Base-by-base conservation (phyloP, 2,329 filamentous ascomycete genomes). In the Ramularia endophylla region DNA sequence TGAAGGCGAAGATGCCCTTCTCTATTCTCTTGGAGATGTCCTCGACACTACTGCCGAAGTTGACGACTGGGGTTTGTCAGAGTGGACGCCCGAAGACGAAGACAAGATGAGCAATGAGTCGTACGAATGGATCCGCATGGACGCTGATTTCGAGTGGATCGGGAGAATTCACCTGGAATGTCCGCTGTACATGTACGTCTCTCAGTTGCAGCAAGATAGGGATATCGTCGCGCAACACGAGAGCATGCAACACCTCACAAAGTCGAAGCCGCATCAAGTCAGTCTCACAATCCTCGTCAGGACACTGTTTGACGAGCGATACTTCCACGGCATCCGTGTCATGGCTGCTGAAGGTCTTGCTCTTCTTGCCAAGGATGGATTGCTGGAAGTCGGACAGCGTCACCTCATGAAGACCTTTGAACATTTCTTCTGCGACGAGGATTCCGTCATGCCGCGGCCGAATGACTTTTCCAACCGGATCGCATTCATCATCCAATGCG, bases 141-240 rank as follows among this genome's bases (percentile, higher is more conserved):
- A 98, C 63, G 89, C 90, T 12, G 94, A 98, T 65, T 97, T 97
- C 53, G 92, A 98, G 63, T 98, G 92, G 92, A 82, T 95, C 43
- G 92, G 85, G 65, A 83, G 83, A 52, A 85, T 94, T 64, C 81
- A 83, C 46, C 69, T 83, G 36, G 83, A 82, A 49, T 87, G 95
- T 75, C 87, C 87, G 33, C 80, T 87, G 4, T 97, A 97, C 71
- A 98, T 98, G 94, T 95, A 92, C 61, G 80, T 95, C 44, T 95
- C 92, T 16, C 92, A 98, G 63, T 72, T 98, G 48, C 92, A 98
- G 62, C 92, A 98, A 64, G 92, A 98, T 65, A 78, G 90, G 55
- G 94, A 98, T 62, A 87, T 98, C 44, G 87, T 95, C 50, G 94
- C 94, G n/a, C 80, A 84, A 56, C 69, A 80, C 39, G 77, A 82